phyloP scores from a whole-genome alignment of 805 yeast genomes.

The Metschnikowia peoriensis region DNA sequence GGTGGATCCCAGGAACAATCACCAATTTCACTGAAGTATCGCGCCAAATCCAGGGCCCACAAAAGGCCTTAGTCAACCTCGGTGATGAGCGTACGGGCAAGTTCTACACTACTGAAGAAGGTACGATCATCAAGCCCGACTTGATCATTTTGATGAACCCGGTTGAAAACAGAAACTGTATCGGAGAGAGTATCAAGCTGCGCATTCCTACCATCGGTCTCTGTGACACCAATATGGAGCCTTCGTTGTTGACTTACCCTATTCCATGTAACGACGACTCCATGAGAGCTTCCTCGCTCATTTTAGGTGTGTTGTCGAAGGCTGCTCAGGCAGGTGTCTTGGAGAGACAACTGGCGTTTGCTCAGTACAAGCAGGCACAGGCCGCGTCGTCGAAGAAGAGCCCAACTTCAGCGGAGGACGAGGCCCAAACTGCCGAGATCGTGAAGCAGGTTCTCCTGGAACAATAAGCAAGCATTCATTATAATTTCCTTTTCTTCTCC shows the following conservation, averaged over 20 bases:
- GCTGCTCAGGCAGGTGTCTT: constrained; percentile 81
- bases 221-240: constrained; percentile 92
- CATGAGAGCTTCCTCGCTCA: constrained; percentile 71
- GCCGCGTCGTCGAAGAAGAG: background rate
- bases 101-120: constrained; percentile 46
- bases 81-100: constrained; percentile 65
- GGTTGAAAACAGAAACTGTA: constrained; percentile 74
- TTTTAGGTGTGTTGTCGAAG: constrained; percentile 78
- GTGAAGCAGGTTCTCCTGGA: background rate
- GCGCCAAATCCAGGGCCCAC: constrained; percentile 44
- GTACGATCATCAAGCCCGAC: constrained; percentile 76
- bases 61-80: constrained; percentile 64
- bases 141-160: constrained; percentile 85
- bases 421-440: background rate
- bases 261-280: constrained; percentile 97
- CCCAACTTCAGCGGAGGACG: background rate
- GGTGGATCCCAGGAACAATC: constrained; percentile 95
- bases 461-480: background rate
- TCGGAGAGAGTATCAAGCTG: constrained; percentile 75
- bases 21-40: constrained; percentile 78
- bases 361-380: constrained; percentile 14
- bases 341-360: constrained; percentile 43
- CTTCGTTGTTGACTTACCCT: constrained; percentile 85
- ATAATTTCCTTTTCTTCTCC: background rate
- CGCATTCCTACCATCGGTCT: constrained; percentile 92